Conservation (phyloP, 176 grass and related monocot genomes). For the Panicum miliaceum region DNA sequence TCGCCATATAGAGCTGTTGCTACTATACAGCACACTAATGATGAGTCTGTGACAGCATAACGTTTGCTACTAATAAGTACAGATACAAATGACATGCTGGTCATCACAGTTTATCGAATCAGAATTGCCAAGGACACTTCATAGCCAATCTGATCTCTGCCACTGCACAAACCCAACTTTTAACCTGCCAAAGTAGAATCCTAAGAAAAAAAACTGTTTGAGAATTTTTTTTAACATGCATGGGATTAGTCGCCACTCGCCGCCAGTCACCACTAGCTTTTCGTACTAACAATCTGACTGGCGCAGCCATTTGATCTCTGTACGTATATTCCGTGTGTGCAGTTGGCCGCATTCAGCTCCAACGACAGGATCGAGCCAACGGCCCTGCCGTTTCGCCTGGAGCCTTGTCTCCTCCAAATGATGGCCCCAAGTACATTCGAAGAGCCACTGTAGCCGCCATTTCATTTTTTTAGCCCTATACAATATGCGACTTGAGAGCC, state of each 20-base stretch:
- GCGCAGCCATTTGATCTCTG: not conserved
- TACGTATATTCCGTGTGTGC: not conserved
- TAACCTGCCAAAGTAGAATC: slow-evolving; percentile 1
- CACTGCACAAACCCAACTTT: slow-evolving; percentile 2
- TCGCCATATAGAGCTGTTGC: too few relatives aligned
- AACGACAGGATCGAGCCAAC: not conserved
- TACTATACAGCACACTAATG: too few relatives aligned
- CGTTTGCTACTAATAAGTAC: too few relatives aligned
- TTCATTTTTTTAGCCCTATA: slow-evolving; percentile 8
- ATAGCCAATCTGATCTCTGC: slow-evolving; percentile 7
- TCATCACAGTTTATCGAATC: not conserved
- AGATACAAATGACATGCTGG: too few relatives aligned
- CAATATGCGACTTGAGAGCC: not conserved
- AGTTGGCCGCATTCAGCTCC: slow-evolving; percentile 6
- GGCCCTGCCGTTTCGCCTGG: slow-evolving; percentile 15
- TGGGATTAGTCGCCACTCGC: not conserved
- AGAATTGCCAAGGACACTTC: not conserved
- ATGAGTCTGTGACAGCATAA: too few relatives aligned
- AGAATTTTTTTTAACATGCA: slow-evolving; percentile 12
- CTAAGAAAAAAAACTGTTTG: not conserved
- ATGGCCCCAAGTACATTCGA: slow-evolving; percentile 7
- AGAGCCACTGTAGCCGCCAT: slow-evolving; percentile 27
- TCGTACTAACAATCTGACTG: not conserved
- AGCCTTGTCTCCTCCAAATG: slow-evolving; percentile 10
- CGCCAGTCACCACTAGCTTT: too few relatives aligned